Evolutionary conservation across 2,329 filamentous ascomycete species (phyloP).

Genomic region (Aureobasidium sp.): DNA sequence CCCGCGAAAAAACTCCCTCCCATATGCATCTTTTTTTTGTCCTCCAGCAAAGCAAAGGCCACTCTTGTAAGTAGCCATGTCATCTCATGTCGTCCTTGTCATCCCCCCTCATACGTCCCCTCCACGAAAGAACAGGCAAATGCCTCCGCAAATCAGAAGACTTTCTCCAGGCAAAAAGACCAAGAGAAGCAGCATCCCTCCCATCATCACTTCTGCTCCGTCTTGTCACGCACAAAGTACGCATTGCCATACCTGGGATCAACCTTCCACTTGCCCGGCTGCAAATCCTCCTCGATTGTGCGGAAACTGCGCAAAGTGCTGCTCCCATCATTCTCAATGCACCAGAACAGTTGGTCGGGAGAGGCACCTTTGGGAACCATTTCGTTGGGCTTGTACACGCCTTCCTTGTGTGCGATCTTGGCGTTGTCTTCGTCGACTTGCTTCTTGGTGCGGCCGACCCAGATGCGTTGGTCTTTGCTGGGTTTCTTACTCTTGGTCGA

Average conservation of each 20-base stretch:
- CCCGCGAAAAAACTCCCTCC: no score
- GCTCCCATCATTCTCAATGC: conserved; percentile 28
- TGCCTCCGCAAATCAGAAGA: not conserved
- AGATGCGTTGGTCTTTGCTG: conserved; percentile 21
- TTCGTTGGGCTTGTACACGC: conserved; percentile 29
- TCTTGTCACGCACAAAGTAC: conserved; percentile 29
- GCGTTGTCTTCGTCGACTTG: conserved; percentile 35
- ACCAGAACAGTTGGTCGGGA: conserved; percentile 32
- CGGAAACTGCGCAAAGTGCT: conserved; percentile 28
- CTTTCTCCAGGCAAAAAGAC: not conserved
- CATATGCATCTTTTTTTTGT: no score
- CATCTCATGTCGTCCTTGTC: not conserved
- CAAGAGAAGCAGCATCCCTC: not conserved
- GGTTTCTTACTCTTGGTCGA: not conserved
- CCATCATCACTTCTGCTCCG: conserved; percentile 22
- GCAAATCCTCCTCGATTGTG: conserved; percentile 28
- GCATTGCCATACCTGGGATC: conserved; percentile 29
- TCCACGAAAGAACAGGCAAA: not conserved
- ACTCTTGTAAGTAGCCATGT: not conserved
- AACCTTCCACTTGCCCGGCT: conserved; percentile 30
- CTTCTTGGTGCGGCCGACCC: conserved; percentile 32
- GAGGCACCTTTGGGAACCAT: conserved; percentile 28
- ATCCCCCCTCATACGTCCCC: not conserved
- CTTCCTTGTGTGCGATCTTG: conserved; percentile 30
- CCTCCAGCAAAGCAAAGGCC: not conserved